These are phyloP conservation scores for Cryptosporidium parvum DNA, from an alignment of 169 alveolate species.

Conservation along the genomic window DNA sequence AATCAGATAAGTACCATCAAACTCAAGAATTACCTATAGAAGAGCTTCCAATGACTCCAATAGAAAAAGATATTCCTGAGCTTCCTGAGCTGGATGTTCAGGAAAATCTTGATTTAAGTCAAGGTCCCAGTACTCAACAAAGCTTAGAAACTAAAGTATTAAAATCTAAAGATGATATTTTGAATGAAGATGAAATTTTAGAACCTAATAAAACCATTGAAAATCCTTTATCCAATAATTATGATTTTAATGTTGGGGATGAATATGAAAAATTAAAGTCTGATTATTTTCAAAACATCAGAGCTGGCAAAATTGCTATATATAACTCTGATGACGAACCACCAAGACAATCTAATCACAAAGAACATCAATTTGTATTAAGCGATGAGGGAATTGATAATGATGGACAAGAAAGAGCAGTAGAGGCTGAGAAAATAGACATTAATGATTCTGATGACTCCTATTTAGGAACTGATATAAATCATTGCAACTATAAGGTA, in stretches of 20 bases:
- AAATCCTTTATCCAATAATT: not conserved
- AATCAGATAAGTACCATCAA: not conserved
- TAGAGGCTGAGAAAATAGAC: conserved; percentile 10
- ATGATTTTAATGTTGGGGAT: not conserved
- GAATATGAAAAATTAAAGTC: not conserved
- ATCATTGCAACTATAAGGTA: not conserved
- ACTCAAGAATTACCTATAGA: not conserved
- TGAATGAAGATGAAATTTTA: not conserved
- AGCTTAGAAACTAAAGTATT: not conserved
- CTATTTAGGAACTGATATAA: not conserved
- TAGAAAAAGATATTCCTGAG: not conserved
- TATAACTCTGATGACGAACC: not conserved
- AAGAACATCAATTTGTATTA: not conserved
- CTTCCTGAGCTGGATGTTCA: not conserved
- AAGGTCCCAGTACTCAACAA: not conserved
- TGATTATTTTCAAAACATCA: not conserved
- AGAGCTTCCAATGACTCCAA: conserved; percentile 28
- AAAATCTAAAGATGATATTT: not conserved
- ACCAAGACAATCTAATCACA: not conserved
- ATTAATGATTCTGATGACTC: not conserved
- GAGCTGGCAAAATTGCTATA: not conserved
- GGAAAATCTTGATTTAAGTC: not conserved
- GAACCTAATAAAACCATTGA: not conserved
- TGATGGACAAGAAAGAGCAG: conserved; percentile 6
- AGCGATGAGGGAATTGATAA: not conserved